Base-by-base conservation (phyloP, 2,329 filamentous ascomycete species). In the Phialophora expanda region DNA sequence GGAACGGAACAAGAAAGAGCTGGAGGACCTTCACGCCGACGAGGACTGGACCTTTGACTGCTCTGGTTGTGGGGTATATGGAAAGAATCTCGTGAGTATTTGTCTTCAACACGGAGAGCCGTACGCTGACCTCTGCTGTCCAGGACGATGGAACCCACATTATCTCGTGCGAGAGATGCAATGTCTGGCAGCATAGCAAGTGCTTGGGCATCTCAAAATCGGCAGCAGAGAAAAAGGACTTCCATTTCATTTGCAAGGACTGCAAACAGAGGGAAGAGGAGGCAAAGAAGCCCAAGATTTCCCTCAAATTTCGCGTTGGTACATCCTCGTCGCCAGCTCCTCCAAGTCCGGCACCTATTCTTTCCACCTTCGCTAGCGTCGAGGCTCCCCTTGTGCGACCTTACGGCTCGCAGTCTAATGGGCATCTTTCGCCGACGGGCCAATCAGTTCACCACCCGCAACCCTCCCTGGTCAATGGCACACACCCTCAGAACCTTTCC, bases 21-120 rank as follows among this genome's bases (percentile, higher is more conserved):
- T 97, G 11, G 85, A 90, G 71, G 86, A 90, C 62, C 84, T 97
- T 26, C 86, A 88, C 22, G 84, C 88, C 71, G 91, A 95, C 56
- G 91, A 92, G 12, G 87, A 93, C 59, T 98, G 95, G 95, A 86
- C 92, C 46, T 99, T 99, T 73, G 95, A 99, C 76, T 99, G 95
- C 76, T 84, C 86, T 14, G 85, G 91, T 28, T 99, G 95, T 76
- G 94, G 94, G 28, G 85, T 93, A 24, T 89, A 97, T 76, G 95
- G 95, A 24, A 90, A 96, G 72, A 91, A 97, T 66, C 75, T 88
- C 67, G 84, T 85, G 76, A 70, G 82, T 72, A 67, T 38, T n/a
- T 46, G 41, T 53, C 44, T 38, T 26, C n/a, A 26, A 22, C 12
- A 28, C 11, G 57, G 32, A 34, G 11, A 20, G 60, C 34, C 6